phyloP scores from a whole-genome alignment of 805 yeast genomes.

The Suhomyces prunicola region DNA sequence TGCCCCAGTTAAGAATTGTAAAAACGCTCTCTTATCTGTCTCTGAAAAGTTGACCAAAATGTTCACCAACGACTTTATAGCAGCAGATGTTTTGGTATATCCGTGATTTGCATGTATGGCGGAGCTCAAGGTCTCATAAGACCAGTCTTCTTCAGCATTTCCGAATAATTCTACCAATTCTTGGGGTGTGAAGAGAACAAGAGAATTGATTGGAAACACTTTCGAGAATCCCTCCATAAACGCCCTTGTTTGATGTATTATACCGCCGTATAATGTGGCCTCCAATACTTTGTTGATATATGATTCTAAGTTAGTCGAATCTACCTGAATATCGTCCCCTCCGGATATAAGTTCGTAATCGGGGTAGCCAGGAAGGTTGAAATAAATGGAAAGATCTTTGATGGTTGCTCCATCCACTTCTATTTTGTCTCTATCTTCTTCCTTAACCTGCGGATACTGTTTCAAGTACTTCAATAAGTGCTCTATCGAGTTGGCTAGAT shows the following conservation, averaged over 20 bases:
- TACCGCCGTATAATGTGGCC: slow-evolving; percentile 59
- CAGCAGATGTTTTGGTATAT: slow-evolving; percentile 63
- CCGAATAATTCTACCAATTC: slow-evolving; percentile 77
- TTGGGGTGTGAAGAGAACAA: slow-evolving; percentile 67
- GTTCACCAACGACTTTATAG: slow-evolving; percentile 59
- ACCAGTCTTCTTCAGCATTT: slow-evolving; percentile 84
- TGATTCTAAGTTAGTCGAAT: slow-evolving; percentile 49
- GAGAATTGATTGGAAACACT: slow-evolving; percentile 74
- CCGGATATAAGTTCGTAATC: slow-evolving; percentile 52
- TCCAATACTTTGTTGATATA: slow-evolving; percentile 61
- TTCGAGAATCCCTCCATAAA: slow-evolving; percentile 79
- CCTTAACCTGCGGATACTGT: slow-evolving; percentile 14
- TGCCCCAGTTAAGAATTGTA: slow-evolving; percentile 89
- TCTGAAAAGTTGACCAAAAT: slow-evolving; percentile 54
- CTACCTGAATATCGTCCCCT: slow-evolving; percentile 54
- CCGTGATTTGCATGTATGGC: slow-evolving; percentile 88
- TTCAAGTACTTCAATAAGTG: slow-evolving; percentile 46
- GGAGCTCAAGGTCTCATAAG: slow-evolving; percentile 52
- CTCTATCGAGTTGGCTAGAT: slow-evolving; percentile 55
- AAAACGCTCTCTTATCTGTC: slow-evolving; percentile 63
- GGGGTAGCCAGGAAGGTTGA: slow-evolving; percentile 75
- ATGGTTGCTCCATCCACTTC: slow-evolving; percentile 40
- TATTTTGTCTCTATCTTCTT: slow-evolving; percentile 13
- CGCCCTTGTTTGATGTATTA: slow-evolving; percentile 58
- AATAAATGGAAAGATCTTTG: slow-evolving; percentile 57